These are phyloP conservation scores for Solanum appendiculatum DNA, from an alignment of 257 asterid genomes.

Conservation along the genomic window DNA sequence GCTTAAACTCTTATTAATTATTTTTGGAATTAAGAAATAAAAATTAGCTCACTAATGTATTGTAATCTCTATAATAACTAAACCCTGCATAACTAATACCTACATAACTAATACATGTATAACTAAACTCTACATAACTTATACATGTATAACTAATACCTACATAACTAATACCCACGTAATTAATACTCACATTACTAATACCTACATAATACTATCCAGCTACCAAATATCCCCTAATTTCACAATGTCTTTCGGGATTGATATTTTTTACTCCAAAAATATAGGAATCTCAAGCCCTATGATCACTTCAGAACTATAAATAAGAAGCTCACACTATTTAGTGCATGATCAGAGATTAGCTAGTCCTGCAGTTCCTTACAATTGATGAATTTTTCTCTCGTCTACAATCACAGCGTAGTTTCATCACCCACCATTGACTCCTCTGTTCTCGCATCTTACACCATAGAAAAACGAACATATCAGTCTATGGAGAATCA, in stretches of 20 bases:
- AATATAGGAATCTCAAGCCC: not conserved
- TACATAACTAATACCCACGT: no score
- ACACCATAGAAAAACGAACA: not conserved
- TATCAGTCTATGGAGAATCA: not conserved
- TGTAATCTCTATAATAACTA: not conserved
- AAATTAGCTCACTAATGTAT: not conserved
- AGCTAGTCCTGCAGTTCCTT: not conserved
- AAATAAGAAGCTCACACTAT: no score
- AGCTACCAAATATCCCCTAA: not conserved
- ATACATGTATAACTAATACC: no score
- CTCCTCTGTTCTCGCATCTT: not conserved
- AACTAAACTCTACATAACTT: not conserved
- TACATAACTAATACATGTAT: not conserved
- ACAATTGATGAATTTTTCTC: not conserved
- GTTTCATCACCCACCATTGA: not conserved
- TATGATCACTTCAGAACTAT: no score
- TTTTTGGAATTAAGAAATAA: not conserved
- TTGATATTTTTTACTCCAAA: not conserved
- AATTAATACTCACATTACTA: not conserved
- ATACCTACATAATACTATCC: not conserved
- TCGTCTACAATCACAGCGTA: not conserved
- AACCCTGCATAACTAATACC: not conserved
- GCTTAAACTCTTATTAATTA: not conserved
- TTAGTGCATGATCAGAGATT: not conserved
- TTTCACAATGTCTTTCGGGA: not conserved